phyloP scores from a whole-genome alignment of 1,139 yeast species.

The Diutina sp. region DNA sequence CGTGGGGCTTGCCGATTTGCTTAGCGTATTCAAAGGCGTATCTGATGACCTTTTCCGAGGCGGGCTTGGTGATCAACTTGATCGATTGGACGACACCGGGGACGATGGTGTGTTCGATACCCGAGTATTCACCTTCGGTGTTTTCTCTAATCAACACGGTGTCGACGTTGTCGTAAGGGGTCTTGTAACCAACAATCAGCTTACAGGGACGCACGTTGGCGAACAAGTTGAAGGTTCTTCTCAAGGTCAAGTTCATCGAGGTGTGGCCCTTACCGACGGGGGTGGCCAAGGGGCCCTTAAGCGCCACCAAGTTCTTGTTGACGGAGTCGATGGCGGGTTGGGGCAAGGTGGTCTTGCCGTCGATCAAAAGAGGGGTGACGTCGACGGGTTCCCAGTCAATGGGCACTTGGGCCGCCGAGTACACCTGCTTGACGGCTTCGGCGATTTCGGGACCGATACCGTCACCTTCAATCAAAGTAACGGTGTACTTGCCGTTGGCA shows the following conservation, averaged over 20 bases:
- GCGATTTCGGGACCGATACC: constrained; percentile 97
- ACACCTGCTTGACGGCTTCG: constrained; percentile 81
- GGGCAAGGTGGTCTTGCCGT: constrained; percentile 92
- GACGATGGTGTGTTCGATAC: constrained; percentile 94
- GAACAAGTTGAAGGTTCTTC: constrained; percentile 91
- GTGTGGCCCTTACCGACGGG: constrained; percentile 99
- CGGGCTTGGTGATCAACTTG: constrained; percentile 91
- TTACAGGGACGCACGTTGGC: constrained; percentile 98
- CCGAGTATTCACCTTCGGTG: constrained; percentile 99
- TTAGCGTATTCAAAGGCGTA: constrained; percentile 95
- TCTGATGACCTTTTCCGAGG: constrained; percentile 91
- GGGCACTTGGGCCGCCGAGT: constrained; percentile 88
- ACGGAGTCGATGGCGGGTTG: constrained; percentile 85
- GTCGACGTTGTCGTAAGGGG: constrained; percentile 90
- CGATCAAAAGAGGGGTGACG: constrained; percentile 83
- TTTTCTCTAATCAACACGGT: constrained; percentile 96
- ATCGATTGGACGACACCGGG: constrained; percentile 98
- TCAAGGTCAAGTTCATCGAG: constrained; percentile 89
- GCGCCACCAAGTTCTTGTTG: constrained; percentile 84
- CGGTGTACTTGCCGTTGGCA: constrained; percentile 67
- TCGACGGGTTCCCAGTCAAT: constrained; percentile 96
- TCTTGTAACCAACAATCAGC: constrained; percentile 84
- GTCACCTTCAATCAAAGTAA: constrained; percentile 95
- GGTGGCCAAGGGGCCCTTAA: constrained; percentile 96
- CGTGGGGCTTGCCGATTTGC: constrained; percentile 78